phyloP scores from a whole-genome alignment of 495 filamentous ascomycete species.

The Penicillium verhagenii region DNA sequence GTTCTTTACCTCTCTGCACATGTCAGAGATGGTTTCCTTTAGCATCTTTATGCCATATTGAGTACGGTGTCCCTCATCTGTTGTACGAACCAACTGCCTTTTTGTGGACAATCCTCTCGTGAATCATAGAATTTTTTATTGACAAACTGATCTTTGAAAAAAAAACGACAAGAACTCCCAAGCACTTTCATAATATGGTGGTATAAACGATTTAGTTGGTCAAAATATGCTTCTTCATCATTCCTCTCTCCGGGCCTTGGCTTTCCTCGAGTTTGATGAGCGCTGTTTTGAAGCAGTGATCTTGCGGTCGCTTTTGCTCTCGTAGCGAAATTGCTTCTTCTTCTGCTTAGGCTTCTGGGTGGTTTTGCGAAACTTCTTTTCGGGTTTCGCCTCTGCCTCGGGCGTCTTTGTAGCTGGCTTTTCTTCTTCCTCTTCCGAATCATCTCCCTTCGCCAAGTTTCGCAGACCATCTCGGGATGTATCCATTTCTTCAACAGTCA shows the following conservation, averaged over 20 bases:
- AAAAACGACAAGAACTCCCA: background rate
- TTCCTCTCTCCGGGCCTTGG: conserved; percentile 40
- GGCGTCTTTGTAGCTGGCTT: conserved; percentile 18
- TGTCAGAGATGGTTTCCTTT: conserved; percentile 26
- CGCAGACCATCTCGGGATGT: conserved; percentile 68
- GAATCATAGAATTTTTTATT: conserved; percentile 17
- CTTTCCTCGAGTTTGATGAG: conserved; percentile 53
- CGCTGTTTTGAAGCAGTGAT: conserved; percentile 65
- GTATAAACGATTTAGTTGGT: conserved; percentile 7
- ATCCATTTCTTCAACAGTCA: conserved; percentile 89
- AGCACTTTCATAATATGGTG: conserved; percentile 12
- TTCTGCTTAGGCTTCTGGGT: conserved; percentile 64
- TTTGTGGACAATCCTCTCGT: conserved; percentile 13
- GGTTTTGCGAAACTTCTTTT: conserved; percentile 51
- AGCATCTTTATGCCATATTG: conserved; percentile 20
- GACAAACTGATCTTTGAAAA: conserved; percentile 4
- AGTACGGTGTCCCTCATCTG: conserved; percentile 16
- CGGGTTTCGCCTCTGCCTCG: conserved; percentile 25
- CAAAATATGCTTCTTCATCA: conserved; percentile 13
- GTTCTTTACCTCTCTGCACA: conserved; percentile 25
- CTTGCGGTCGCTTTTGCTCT: conserved; percentile 78
- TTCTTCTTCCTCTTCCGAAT: conserved; percentile 44
- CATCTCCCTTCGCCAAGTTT: conserved; percentile 47
- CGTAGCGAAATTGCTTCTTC: conserved; percentile 91
- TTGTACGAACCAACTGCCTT: conserved; percentile 14